Percentiles rank a stretch among this genome's conserved stretches.
Evolutionary conservation across 1,284 basidiomycete species (phyloP).

Genomic region (Ustilago lituana): DNA sequence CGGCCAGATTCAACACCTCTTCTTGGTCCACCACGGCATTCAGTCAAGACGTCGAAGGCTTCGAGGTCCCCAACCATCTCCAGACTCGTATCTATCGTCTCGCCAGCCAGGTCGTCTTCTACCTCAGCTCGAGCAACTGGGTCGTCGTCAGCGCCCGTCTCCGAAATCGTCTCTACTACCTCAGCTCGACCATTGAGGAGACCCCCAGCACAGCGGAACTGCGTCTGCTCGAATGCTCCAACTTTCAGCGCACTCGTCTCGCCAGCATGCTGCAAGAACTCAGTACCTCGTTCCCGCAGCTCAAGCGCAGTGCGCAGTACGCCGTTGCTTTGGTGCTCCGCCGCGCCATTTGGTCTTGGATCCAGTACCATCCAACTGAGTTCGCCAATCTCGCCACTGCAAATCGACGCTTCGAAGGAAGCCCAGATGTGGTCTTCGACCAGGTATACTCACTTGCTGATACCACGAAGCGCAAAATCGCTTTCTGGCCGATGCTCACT

Average conservation of each 20-base stretch:
- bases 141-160: slow-evolving; percentile 79
- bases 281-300: slow-evolving; percentile 82
- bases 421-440: slow-evolving; percentile 66
- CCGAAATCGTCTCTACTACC: slow-evolving; percentile 76
- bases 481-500: slow-evolving; percentile 83
- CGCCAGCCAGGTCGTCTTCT: slow-evolving; percentile 81
- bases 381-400: slow-evolving; percentile 77
- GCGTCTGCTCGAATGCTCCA: slow-evolving; percentile 73
- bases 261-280: slow-evolving; percentile 72
- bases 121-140: slow-evolving; percentile 92
- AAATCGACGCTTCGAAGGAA: slow-evolving; percentile 63
- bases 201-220: slow-evolving; percentile 77
- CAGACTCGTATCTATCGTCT: slow-evolving; percentile 67
- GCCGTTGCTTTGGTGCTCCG: slow-evolving; percentile 80
- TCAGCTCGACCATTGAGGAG: slow-evolving; percentile 71
- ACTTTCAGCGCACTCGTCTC: slow-evolving; percentile 68
- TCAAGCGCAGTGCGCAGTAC: slow-evolving; percentile 79
- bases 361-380: slow-evolving; percentile 81
- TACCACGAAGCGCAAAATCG: slow-evolving; percentile 72
- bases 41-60: slow-evolving; percentile 33
- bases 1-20: slow-evolving; percentile 44
- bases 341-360: slow-evolving; percentile 90
- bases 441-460: slow-evolving; percentile 62
- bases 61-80: slow-evolving; percentile 39
- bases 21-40: slow-evolving; percentile 44